phyloP scores from a whole-genome alignment of 2,329 filamentous ascomycete genomes.

The Tolypocladium tropicale region DNA sequence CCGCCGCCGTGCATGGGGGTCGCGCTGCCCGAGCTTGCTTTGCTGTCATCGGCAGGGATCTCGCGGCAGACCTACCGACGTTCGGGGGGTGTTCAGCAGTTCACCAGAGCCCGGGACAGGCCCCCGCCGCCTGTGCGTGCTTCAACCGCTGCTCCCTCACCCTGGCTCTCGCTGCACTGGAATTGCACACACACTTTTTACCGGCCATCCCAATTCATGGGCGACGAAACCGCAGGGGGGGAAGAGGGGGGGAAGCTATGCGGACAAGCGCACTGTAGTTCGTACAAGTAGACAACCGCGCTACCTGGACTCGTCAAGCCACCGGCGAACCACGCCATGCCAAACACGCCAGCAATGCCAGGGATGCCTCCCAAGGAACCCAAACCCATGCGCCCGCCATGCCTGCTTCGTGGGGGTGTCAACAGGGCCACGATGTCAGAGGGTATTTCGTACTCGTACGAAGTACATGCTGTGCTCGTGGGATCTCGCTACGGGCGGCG shows the following conservation, averaged over 20 bases:
- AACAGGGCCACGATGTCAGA: not conserved
- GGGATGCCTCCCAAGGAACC: conserved; percentile 4
- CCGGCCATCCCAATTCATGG: not conserved
- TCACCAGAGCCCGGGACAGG: not conserved
- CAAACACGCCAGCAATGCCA: not conserved
- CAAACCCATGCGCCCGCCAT: conserved; percentile 1
- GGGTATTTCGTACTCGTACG: not conserved
- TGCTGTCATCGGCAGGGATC: conserved; percentile 6
- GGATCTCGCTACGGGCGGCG: too few species aligned
- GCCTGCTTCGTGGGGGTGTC: not conserved
- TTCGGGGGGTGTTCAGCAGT: conserved; percentile 3
- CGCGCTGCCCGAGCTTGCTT: not conserved
- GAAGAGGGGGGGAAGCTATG: too few species aligned
- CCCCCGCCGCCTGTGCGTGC: not conserved
- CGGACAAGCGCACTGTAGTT: not conserved
- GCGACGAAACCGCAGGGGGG: not conserved
- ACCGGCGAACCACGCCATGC: conserved; percentile 1
- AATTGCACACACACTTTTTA: not conserved
- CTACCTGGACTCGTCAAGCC: not conserved
- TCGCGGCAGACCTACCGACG: conserved; percentile 7
- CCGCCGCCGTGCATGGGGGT: not conserved
- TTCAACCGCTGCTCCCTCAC: not conserved
- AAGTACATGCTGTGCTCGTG: too few species aligned
- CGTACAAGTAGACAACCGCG: not conserved
- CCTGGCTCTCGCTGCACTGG: not conserved